Evolutionary conservation across 1,284 basidiomycete species (phyloP).

Genomic region (Clitocybe nebularis): DNA sequence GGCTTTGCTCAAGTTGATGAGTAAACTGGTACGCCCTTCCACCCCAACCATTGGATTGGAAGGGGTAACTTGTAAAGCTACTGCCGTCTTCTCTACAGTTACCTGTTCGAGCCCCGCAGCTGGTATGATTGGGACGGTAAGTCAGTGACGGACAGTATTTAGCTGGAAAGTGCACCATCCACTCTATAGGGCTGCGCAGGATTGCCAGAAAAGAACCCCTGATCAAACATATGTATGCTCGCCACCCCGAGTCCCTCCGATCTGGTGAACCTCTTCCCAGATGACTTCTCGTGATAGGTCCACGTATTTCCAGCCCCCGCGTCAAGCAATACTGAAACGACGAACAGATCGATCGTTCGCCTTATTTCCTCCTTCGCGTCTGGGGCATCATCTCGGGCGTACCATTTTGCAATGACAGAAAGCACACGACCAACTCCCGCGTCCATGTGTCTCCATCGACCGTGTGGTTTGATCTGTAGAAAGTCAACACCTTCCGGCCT

Average conservation of each 20-base stretch:
- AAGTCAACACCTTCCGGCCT: neutral
- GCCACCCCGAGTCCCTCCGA: slow-evolving; percentile 94
- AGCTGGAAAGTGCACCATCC: slow-evolving; percentile 66
- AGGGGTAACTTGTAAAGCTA: slow-evolving; percentile 78
- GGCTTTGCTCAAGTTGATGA: slow-evolving; percentile 70
- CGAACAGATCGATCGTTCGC: slow-evolving; percentile 84
- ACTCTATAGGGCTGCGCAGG: slow-evolving; percentile 63
- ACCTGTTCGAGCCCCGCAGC: slow-evolving; percentile 71
- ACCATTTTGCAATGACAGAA: slow-evolving; percentile 58
- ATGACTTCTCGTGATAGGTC: slow-evolving; percentile 67
- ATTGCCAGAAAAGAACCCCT: slow-evolving; percentile 79
- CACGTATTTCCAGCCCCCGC: slow-evolving; percentile 89
- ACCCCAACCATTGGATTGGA: slow-evolving; percentile 89
- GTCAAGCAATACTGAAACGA: slow-evolving; percentile 91
- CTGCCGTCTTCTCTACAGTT: slow-evolving; percentile 56
- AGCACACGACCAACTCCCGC: slow-evolving; percentile 59
- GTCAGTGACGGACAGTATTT: no score
- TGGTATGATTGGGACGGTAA: no score
- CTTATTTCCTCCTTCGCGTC: slow-evolving; percentile 62
- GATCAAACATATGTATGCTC: slow-evolving; percentile 84
- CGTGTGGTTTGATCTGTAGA: slow-evolving; percentile 77
- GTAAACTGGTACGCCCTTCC: slow-evolving; percentile 78
- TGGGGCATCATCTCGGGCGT: slow-evolving; percentile 38
- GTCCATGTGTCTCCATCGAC: slow-evolving; percentile 88
- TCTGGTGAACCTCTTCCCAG: slow-evolving; percentile 61